phyloP scores from a whole-genome alignment of 1,284 basidiomycete genomes.

The Inonotus hispidus region DNA sequence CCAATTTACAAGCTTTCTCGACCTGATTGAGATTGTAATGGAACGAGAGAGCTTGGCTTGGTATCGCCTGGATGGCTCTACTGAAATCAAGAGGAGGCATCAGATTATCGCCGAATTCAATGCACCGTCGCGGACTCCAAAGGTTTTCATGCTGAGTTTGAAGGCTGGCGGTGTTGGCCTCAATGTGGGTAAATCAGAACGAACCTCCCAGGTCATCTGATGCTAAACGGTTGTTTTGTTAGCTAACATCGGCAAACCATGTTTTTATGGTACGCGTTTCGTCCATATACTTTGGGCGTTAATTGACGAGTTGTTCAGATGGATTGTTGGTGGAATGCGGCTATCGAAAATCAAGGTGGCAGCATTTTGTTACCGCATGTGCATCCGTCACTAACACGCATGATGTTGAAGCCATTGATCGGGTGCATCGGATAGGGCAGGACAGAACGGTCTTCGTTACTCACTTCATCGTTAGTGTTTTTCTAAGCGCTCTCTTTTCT shows the following conservation, averaged over 20 bases:
- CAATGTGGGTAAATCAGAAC: constrained; percentile 47
- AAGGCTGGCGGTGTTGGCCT: constrained; percentile 94
- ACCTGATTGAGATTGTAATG: constrained; percentile 74
- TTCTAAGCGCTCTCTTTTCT: not conserved
- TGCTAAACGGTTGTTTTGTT: not conserved
- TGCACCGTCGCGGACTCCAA: constrained; percentile 56
- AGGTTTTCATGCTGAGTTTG: constrained; percentile 83
- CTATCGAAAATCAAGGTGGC: constrained; percentile 80
- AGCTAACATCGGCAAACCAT: constrained; percentile 74
- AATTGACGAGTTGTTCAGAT: constrained; percentile 46
- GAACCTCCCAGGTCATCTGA: not conserved
- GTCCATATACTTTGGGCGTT: constrained; percentile 4
- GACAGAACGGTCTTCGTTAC: constrained; percentile 84
- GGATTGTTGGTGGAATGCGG: constrained; percentile 96
- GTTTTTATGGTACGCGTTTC: constrained; percentile 72
- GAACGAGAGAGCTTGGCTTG: constrained; percentile 70
- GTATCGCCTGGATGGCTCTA: constrained; percentile 90
- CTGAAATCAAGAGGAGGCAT: constrained; percentile 82
- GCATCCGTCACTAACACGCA: not conserved
- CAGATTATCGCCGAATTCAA: constrained; percentile 75
- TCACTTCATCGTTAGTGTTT: constrained; percentile 73
- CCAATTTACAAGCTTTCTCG: constrained; percentile 80
- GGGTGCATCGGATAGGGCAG: constrained; percentile 82
- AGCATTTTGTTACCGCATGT: constrained; percentile 20
- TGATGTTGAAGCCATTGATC: constrained; percentile 56